phyloP scores from a whole-genome alignment of 2,329 filamentous ascomycete species.

The Xylariaceae sp. region DNA sequence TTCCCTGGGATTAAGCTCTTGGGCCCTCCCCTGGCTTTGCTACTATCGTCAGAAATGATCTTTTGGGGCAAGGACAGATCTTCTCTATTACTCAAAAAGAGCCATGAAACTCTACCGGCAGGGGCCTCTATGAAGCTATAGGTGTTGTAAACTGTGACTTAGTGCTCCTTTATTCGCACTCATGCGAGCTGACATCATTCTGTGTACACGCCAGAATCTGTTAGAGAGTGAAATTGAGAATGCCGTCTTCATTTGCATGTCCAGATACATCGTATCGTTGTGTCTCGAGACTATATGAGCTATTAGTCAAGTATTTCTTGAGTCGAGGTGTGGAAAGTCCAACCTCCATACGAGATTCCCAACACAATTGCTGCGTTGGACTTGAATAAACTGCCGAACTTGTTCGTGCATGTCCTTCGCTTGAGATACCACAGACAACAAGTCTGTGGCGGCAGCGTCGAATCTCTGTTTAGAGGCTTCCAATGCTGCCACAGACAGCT shows the following conservation, averaged over 20 bases:
- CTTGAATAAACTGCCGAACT: slow-evolving; percentile 5
- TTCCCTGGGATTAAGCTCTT: too few species aligned
- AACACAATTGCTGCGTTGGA: slow-evolving; percentile 9
- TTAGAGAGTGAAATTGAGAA: background rate
- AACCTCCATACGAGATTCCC: slow-evolving; percentile 12
- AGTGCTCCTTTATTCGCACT: background rate
- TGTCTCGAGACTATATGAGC: background rate
- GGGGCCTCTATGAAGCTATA: background rate
- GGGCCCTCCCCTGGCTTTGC: too few species aligned
- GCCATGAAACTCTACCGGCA: too few species aligned
- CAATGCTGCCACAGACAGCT: background rate
- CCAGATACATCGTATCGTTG: background rate
- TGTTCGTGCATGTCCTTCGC: background rate
- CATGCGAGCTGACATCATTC: too few species aligned
- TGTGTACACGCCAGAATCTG: too few species aligned
- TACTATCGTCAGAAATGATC: too few species aligned
- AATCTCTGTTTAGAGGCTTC: slow-evolving; percentile 6
- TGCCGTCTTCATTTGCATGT: background rate
- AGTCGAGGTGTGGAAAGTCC: background rate
- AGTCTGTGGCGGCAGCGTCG: slow-evolving; percentile 1
- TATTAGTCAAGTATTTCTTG: background rate
- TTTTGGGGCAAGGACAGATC: too few species aligned
- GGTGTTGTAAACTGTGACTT: background rate
- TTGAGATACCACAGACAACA: background rate
- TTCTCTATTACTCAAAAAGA: too few species aligned